A percentile compares a stretch with the other conserved stretches of the same genome.
phyloP scores from a whole-genome alignment of 1,284 basidiomycete genomes.

The Schizophyllum commune region DNA sequence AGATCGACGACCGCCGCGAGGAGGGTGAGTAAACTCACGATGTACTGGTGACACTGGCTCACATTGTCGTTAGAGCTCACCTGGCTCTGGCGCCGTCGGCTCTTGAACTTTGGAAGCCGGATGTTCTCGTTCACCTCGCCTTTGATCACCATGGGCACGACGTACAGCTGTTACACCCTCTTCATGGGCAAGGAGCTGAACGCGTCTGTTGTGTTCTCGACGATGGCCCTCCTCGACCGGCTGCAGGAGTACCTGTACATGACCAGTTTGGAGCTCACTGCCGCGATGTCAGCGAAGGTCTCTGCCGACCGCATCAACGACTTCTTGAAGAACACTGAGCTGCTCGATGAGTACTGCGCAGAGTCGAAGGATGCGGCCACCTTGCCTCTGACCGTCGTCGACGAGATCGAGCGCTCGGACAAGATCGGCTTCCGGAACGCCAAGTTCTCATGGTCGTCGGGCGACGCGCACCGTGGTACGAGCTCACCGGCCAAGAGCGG shows the following conservation, averaged over 20 bases:
- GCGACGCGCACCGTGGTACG: slow-evolving; percentile 21
- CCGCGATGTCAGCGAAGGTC: slow-evolving; percentile 31
- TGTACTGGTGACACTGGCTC: neutral
- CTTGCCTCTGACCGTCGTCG: slow-evolving; percentile 18
- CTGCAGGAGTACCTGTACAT: slow-evolving; percentile 16
- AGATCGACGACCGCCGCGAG: slow-evolving; percentile 35
- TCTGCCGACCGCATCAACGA: slow-evolving; percentile 41
- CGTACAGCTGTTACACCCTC: slow-evolving; percentile 34
- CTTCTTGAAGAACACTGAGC: slow-evolving; percentile 44
- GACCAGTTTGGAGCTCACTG: slow-evolving; percentile 9
- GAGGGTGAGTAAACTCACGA: neutral
- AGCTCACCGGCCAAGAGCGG: slow-evolving; percentile 25
- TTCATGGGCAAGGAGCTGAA: slow-evolving; percentile 30
- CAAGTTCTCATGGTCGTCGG: slow-evolving; percentile 34
- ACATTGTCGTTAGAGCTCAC: slow-evolving; percentile 28
- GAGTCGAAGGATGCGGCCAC: slow-evolving; percentile 21
- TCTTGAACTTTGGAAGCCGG: slow-evolving; percentile 25
- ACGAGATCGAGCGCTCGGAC: slow-evolving; percentile 7
- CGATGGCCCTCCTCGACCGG: slow-evolving; percentile 39
- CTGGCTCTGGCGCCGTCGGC: slow-evolving; percentile 23
- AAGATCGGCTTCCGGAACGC: slow-evolving; percentile 34
- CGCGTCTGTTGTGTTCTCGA: slow-evolving; percentile 32
- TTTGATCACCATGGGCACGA: slow-evolving; percentile 45
- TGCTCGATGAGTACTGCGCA: slow-evolving; percentile 39
- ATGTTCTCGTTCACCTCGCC: slow-evolving; percentile 38